Evolutionary conservation across 176 grass and related monocot species (phyloP), one percentile per base, ranked within the genome.

Genomic region (Musa troglodytarum): DNA sequence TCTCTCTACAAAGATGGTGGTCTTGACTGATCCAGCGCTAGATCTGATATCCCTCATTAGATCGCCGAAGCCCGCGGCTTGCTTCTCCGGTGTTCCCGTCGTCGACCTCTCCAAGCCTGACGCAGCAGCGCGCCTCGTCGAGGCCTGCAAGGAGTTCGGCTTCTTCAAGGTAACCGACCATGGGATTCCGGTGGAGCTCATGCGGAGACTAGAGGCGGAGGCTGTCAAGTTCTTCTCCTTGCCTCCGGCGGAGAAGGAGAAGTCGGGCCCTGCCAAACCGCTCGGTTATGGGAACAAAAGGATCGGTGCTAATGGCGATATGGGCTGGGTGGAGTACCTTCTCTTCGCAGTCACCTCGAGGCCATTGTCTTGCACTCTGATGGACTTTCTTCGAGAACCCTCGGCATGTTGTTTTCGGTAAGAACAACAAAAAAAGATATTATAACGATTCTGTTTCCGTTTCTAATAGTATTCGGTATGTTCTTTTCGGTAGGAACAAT

Each of bases 291-390:
- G 87, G 0, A 96, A 65, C 87, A 92, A 82, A 73, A 66, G 70
- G 49, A 96, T 92, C 72, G 92, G 89, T 0, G 54, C 57, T 51
- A 96, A 96, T 81, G 92, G 92, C 53, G 89, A 96, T 79, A 72
- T 63, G 52, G 92, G 92, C 12, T 96, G 92, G 92, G 24, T 96
- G 25, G 92, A 96, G 85, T 96, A 96, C 83, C 89, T 96, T 71
- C 87, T 96, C 54, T 78, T 96, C 77, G 15, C 28, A 0, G 19
- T 75, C 73, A 50, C 16, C 22, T 6, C 25, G 13, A 59, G 49
- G 26, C 28, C 52, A 9, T 62, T 8, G 10, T 62, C 67, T 19
- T 49, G 10, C 26, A 17, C 34, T 1, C 19, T 15, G 9, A 69
- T 69, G 67, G 25, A 24, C 34, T 50, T 50, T 49, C 67, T 69